phyloP scores from a whole-genome alignment of 768 basidiomycete species.

The Mycena olivaceomarginata region DNA sequence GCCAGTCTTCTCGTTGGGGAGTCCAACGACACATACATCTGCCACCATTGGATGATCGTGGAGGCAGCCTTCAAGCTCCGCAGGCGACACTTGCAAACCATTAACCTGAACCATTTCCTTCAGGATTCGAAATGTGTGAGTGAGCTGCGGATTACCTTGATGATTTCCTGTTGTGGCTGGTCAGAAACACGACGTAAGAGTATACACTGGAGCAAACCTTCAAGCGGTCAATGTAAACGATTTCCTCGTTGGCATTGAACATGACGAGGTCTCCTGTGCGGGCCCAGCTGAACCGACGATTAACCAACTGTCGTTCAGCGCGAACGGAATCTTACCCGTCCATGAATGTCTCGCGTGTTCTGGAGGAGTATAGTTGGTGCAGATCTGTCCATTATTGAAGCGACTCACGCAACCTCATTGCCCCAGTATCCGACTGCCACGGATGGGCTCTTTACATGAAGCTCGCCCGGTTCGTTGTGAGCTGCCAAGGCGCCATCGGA shows the following conservation, averaged over 20 bases:
- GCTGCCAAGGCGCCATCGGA: slow-evolving; percentile 65
- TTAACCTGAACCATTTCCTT: slow-evolving; percentile 68
- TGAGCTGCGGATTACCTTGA: slow-evolving; percentile 74
- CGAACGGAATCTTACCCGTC: slow-evolving; percentile 66
- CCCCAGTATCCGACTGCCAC: slow-evolving; percentile 66
- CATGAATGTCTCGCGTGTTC: slow-evolving; percentile 75
- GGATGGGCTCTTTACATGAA: slow-evolving; percentile 66
- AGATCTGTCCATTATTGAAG: no score
- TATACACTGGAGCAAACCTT: slow-evolving; percentile 62
- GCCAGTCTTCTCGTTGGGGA: slow-evolving; percentile 76
- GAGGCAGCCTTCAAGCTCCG: slow-evolving; percentile 75
- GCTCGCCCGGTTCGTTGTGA: slow-evolving; percentile 69
- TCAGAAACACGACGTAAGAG: background rate
- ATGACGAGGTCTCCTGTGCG: slow-evolving; percentile 78
- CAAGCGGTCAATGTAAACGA: slow-evolving; percentile 76
- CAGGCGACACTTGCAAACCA: slow-evolving; percentile 60
- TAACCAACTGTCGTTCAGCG: background rate
- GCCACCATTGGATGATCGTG: slow-evolving; percentile 71
- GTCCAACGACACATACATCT: slow-evolving; percentile 78
- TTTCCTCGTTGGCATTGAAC: slow-evolving; percentile 68
- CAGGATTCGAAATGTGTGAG: slow-evolving; percentile 67
- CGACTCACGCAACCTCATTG: slow-evolving; percentile 70
- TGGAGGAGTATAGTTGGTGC: slow-evolving; percentile 45
- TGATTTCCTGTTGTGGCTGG: slow-evolving; percentile 66
- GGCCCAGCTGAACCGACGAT: slow-evolving; percentile 68